These are phyloP conservation scores for Orbilia javanica DNA, from an alignment of 2,329 filamentous ascomycete genomes.

Conservation along the genomic window DNA sequence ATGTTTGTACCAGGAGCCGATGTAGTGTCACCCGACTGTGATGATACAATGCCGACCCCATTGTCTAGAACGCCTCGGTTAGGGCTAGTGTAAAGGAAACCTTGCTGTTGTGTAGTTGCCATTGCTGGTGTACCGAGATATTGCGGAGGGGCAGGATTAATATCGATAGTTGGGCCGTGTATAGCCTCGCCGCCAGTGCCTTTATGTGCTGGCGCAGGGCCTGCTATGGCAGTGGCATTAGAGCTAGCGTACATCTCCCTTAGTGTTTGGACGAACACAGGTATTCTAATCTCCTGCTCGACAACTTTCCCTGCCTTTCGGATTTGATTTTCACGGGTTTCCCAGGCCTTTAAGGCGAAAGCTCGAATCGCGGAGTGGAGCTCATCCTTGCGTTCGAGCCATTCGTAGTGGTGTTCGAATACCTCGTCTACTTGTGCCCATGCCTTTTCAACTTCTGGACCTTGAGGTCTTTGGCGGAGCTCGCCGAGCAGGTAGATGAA, in stretches of 20 bases:
- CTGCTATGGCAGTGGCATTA: neutral
- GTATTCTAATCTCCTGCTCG: constrained; percentile 11
- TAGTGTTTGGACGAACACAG: constrained; percentile 35
- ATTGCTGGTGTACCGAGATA: neutral
- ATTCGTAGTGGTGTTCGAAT: constrained; percentile 63
- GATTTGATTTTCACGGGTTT: constrained; percentile 46
- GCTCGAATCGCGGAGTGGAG: constrained; percentile 63
- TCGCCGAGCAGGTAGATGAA: constrained; percentile 64
- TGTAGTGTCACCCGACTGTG: constrained; percentile 16
- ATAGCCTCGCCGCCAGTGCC: neutral
- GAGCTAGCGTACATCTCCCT: constrained; percentile 12
- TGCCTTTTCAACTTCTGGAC: constrained; percentile 60
- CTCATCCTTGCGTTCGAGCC: constrained; percentile 62
- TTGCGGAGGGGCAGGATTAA: neutral
- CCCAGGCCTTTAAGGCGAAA: constrained; percentile 64
- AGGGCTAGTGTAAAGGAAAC: constrained; percentile 6
- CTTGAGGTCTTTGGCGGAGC: constrained; percentile 61
- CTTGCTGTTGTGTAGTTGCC: constrained; percentile 4
- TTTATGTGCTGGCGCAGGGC: neutral
- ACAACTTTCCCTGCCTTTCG: constrained; percentile 13
- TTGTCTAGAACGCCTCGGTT: constrained; percentile 12
- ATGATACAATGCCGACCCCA: constrained; percentile 1
- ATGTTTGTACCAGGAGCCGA: neutral
- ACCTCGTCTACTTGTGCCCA: constrained; percentile 63
- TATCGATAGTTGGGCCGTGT: constrained; percentile 1